A percentile compares a stretch with the other conserved stretches of the same genome.
Evolutionary conservation across 1,284 basidiomycete genomes (phyloP).

Genomic region (Boletus semigastroideus): DNA sequence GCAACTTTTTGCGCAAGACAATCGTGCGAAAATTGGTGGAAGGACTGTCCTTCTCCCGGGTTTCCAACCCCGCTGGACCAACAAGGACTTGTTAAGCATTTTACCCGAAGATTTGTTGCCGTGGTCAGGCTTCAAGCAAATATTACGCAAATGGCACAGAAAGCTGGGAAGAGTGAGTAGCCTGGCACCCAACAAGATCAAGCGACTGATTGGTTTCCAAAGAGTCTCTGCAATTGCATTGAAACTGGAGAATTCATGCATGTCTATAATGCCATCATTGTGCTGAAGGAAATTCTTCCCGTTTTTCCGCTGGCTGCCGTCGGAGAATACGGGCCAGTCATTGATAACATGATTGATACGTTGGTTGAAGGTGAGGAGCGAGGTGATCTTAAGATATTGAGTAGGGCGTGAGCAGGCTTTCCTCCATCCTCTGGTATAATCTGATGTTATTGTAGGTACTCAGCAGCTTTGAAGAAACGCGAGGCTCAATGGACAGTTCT

Average conservation of each 20-base stretch:
- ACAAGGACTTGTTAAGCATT: constrained; percentile 40
- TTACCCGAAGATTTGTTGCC: constrained; percentile 58
- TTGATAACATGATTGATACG: constrained; percentile 67
- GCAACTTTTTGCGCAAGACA: constrained; percentile 62
- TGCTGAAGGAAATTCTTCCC: constrained; percentile 85
- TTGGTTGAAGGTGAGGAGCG: constrained; percentile 75
- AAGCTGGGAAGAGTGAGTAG: constrained; percentile 59
- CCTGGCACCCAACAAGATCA: not conserved
- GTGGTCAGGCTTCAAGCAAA: constrained; percentile 70
- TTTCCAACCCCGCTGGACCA: constrained; percentile 54
- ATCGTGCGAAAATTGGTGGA: constrained; percentile 63
- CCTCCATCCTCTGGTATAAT: not conserved
- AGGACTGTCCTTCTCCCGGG: constrained; percentile 66
- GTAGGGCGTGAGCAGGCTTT: constrained; percentile 58
- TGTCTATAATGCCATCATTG: constrained; percentile 89
- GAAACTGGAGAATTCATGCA: constrained; percentile 89
- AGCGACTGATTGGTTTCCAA: constrained; percentile 9
- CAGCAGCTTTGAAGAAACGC: constrained; percentile 68
- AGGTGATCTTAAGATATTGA: constrained; percentile 81
- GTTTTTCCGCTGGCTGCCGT: constrained; percentile 79
- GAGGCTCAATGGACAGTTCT: constrained; percentile 58
- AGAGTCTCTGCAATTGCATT: constrained; percentile 66
- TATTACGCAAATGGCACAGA: constrained; percentile 82
- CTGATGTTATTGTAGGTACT: constrained; percentile 48
- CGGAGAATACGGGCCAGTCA: constrained; percentile 49